Evolutionary conservation across 1,284 basidiomycete species (phyloP).

Genomic region (Austroboletus novae-zelandiae): DNA sequence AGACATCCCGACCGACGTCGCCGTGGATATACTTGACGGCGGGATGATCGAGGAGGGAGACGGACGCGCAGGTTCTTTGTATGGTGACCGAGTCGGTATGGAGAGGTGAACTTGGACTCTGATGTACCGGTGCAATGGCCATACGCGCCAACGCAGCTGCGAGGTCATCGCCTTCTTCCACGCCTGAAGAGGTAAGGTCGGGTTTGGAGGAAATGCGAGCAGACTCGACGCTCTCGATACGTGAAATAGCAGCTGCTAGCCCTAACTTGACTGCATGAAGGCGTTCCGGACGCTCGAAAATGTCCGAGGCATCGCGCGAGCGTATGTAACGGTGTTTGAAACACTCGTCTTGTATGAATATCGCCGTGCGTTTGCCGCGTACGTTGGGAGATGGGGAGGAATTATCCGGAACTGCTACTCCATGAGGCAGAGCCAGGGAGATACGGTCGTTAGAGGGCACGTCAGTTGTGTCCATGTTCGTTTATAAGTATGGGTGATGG

Average conservation of each 20-base stretch:
- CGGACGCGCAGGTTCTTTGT: constrained; percentile 49
- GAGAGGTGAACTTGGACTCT: constrained; percentile 12
- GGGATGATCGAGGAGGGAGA: constrained; percentile 55
- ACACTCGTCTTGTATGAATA: constrained; percentile 65
- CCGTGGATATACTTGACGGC: constrained; percentile 77
- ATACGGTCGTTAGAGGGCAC: too few species aligned
- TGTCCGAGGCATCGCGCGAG: constrained; percentile 64
- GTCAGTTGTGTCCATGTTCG: too few species aligned
- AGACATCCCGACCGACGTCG: constrained; percentile 63
- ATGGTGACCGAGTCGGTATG: constrained; percentile 37
- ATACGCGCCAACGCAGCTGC: constrained; percentile 54
- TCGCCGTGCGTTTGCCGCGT: constrained; percentile 18
- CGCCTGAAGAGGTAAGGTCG: constrained; percentile 16
- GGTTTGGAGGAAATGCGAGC: not conserved
- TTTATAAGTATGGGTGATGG: too few species aligned
- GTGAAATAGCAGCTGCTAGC: constrained; percentile 72
- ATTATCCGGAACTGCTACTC: too few species aligned
- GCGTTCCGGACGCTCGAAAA: constrained; percentile 90
- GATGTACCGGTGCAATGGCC: constrained; percentile 36
- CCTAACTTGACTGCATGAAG: constrained; percentile 80
- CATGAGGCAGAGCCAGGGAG: too few species aligned
- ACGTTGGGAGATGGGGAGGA: not conserved
- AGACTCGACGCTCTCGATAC: constrained; percentile 48
- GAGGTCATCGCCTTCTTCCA: constrained; percentile 44
- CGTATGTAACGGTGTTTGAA: constrained; percentile 78